These are phyloP conservation scores for Jackrogersella minutella DNA, from an alignment of 495 filamentous ascomycete genomes.

Conservation along the genomic window DNA sequence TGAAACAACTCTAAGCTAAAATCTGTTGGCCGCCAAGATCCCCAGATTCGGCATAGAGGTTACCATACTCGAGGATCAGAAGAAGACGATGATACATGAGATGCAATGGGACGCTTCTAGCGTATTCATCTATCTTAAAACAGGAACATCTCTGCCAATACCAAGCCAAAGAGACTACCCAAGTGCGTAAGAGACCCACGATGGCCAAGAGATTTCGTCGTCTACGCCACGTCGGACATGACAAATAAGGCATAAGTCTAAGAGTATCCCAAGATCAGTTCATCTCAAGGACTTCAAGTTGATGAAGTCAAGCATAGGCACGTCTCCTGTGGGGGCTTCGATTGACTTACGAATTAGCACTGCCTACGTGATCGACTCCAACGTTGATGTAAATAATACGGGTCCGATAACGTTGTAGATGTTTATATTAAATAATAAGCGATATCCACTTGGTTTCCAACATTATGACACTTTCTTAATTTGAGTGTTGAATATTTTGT, in stretches of 20 bases:
- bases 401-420: not conserved
- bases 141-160: constrained; percentile 17
- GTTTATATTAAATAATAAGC: constrained; percentile 21
- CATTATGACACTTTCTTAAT: constrained; percentile 22
- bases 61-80: not conserved
- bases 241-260: constrained; percentile 14
- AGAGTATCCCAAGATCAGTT: not conserved
- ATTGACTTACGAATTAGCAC: not conserved
- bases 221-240: constrained; percentile 12
- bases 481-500: not conserved
- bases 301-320: not conserved
- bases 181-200: constrained; percentile 26
- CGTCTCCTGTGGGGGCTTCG: not conserved
- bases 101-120: constrained; percentile 6
- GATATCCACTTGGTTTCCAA: constrained; percentile 14
- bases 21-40: constrained; percentile 26
- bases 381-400: constrained; percentile 10
- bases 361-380: constrained; percentile 10
- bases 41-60: constrained; percentile 2
- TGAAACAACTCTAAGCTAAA: constrained; percentile 13
- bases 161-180: constrained; percentile 18
- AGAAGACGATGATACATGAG: constrained; percentile 16
- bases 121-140: constrained; percentile 20
- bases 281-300: not conserved
- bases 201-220: constrained; percentile 15